phyloP scores from a whole-genome alignment of 805 yeast species.

The Komagataella kurtzmanii region DNA sequence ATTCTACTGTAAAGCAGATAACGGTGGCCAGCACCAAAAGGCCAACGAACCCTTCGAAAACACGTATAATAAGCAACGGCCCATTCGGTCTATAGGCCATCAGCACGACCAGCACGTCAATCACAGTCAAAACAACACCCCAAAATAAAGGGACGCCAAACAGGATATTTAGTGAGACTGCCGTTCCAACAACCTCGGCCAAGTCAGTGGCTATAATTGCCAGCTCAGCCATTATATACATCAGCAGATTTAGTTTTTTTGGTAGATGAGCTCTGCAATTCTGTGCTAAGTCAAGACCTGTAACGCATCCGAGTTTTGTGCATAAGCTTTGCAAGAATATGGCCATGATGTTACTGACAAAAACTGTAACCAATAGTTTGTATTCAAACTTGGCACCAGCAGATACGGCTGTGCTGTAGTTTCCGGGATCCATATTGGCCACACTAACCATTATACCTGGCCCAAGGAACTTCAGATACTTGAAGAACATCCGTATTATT shows the following conservation, averaged over 20 bases:
- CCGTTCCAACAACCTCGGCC: constrained; percentile 97
- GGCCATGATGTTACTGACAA: constrained; percentile 76
- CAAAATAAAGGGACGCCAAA: constrained; percentile 66
- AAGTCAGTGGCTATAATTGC: constrained; percentile 93
- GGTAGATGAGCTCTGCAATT: constrained; percentile 72
- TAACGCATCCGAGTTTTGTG: constrained; percentile 83
- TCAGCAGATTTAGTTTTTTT: constrained; percentile 36
- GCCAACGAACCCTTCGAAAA: constrained; percentile 76
- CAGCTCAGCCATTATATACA: constrained; percentile 72
- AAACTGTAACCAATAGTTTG: constrained; percentile 62
- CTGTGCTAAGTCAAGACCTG: constrained; percentile 86
- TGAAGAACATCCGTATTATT: constrained; percentile 5
- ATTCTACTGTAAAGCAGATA: constrained; percentile 69
- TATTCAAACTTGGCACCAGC: constrained; percentile 85
- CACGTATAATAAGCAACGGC: constrained; percentile 60
- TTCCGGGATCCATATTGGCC: constrained; percentile 97
- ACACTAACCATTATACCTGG: constrained; percentile 94
- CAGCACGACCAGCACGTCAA: constrained; percentile 76
- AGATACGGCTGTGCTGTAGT: constrained; percentile 88
- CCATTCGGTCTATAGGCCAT: constrained; percentile 83
- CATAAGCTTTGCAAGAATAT: constrained; percentile 76
- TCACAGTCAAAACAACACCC: constrained; percentile 76
- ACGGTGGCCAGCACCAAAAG: constrained; percentile 71
- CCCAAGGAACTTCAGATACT: constrained; percentile 47
- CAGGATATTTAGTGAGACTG: constrained; percentile 78